Evolutionary conservation across 257 asterid genomes (phyloP).

Genomic region (Datura wrightii): DNA sequence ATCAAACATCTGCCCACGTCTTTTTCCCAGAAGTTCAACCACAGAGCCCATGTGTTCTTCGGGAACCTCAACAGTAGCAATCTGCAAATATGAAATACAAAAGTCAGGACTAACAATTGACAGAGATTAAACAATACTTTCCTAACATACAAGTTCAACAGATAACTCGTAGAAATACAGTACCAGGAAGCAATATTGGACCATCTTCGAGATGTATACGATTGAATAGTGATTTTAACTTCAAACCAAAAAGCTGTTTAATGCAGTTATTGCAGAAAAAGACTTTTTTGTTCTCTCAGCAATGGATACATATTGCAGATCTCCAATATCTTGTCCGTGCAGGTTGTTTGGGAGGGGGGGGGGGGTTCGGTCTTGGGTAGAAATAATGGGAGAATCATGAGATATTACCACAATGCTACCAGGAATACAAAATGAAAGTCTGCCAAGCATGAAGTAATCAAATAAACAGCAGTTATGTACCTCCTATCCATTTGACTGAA

Average conservation of each 20-base stretch:
- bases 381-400: background rate
- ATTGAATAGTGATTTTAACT: background rate
- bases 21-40: constrained; percentile 93
- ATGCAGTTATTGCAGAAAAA: constrained; percentile 12
- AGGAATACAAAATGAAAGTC: background rate
- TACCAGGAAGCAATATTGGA: background rate
- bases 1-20: constrained; percentile 97
- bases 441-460: background rate
- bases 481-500: background rate
- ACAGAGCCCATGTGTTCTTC: constrained; percentile 93
- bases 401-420: constrained; percentile 12
- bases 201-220: background rate
- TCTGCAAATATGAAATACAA: constrained; percentile 51
- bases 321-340: background rate
- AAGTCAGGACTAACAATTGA: background rate
- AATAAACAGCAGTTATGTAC: background rate
- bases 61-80: constrained; percentile 92
- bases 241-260: background rate
- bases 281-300: background rate
- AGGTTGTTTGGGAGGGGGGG: too few relatives aligned
- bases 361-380: background rate
- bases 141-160: constrained; percentile 19
- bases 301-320: background rate
- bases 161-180: background rate
- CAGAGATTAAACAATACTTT: constrained; percentile 5